Evolutionary conservation across 345 rosid species (phyloP).

Genomic region (Eucalyptus marginata): DNA sequence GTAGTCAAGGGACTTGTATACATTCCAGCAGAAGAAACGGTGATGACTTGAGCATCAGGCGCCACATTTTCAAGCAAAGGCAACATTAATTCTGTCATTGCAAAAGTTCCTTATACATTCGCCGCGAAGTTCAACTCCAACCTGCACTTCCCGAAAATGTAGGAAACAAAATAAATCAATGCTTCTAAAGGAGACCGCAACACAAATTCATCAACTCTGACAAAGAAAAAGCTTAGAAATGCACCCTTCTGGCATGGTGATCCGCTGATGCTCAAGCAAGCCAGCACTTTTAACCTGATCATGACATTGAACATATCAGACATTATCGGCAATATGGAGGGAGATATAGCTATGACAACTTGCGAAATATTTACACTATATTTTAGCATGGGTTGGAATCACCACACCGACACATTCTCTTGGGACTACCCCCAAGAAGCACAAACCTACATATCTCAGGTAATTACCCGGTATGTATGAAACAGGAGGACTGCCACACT

Average conservation of each 20-base stretch:
- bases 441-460: background rate
- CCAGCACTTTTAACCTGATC: slow-evolving; percentile 84
- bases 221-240: background rate
- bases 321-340: background rate
- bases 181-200: background rate
- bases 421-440: background rate
- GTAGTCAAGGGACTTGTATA: slow-evolving; percentile 60
- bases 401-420: background rate
- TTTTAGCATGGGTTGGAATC: background rate
- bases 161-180: background rate
- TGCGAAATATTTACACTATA: background rate
- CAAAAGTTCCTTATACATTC: slow-evolving; percentile 77
- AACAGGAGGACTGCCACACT: background rate
- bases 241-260: slow-evolving; percentile 69
- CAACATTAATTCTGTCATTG: slow-evolving; percentile 59
- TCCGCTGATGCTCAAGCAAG: slow-evolving; percentile 42
- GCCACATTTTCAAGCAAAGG: slow-evolving; percentile 74
- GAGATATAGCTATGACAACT: background rate
- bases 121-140: slow-evolving; percentile 66
- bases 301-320: background rate
- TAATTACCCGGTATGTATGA: background rate
- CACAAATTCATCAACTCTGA: background rate
- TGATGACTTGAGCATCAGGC: slow-evolving; percentile 73
- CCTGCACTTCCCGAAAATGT: slow-evolving; percentile 14
- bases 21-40: slow-evolving; percentile 89